Evolutionary conservation across 2,329 filamentous ascomycete genomes (phyloP), one percentile per base, ranked within the genome.

Genomic region (Hypoxylon sp.): DNA sequence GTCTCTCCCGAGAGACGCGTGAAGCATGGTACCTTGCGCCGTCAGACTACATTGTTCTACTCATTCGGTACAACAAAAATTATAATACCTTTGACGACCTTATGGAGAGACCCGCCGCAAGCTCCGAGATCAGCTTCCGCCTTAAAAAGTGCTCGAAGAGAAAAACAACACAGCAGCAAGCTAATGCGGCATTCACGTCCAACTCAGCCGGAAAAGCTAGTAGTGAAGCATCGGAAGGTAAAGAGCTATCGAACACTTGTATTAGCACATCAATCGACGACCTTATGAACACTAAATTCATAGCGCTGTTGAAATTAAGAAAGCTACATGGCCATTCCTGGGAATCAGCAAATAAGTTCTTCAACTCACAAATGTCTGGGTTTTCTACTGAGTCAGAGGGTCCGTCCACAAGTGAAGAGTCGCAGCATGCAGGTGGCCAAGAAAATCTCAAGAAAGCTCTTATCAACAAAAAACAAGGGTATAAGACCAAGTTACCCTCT

Each of bases 21-120:
- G 84, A 90, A 73, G 91, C 93, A 1, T 97, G 94, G 94, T 85
- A 90, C 64, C 76, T 97, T 9, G 78, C 85, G 12, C 78, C 83
- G 0, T 78, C 82, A 0, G 90, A 94, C 32, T 94, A 95, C 73
- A 77, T 97, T 39, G 85, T 95, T 3, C 81, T 96, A 3, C 81
- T 97, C 21, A 84, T 96, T 45, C 85, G 85, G 34, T 91, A 91
- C 69, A 79, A 83, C 0, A 76, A 78, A n/a, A 83, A 81, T 0
- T 97, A 96, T 76, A 83, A 82, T 30, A 80, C 81, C 2, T 80
- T 91, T 51, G 84, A 90, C 14, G 75, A 85, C 0, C 75, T 91
- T 8, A 74, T 86, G 12, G 74, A 77, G 0, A 76, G 80, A 57
- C 74, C 83, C 59, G 74, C 75, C 39, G 69, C 71, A 50, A 75